Percentiles rank a stretch among this genome's conserved stretches.
phyloP scores from a whole-genome alignment of 1,284 basidiomycete genomes.

The Rhizopogon hawkerae region DNA sequence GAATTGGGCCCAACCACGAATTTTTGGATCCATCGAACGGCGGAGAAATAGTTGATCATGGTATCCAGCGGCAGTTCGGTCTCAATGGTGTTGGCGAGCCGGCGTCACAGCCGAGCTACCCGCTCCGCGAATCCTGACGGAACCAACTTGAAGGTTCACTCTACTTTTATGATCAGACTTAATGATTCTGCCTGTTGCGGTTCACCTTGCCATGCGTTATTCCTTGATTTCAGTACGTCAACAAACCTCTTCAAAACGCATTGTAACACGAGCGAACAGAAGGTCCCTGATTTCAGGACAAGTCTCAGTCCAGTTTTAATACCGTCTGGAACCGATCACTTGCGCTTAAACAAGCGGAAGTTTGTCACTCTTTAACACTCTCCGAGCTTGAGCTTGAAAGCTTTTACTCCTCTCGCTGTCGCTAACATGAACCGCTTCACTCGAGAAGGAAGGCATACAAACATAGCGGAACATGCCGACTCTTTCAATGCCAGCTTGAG shows the following conservation, averaged over 20 bases:
- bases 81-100: slow-evolving; percentile 23
- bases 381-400: slow-evolving; percentile 11
- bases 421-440: slow-evolving; percentile 24
- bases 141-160: slow-evolving; percentile 21
- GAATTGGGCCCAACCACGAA: not conserved
- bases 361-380: slow-evolving; percentile 5
- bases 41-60: slow-evolving; percentile 7
- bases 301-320: slow-evolving; percentile 24
- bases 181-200: slow-evolving; percentile 11
- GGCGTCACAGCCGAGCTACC: slow-evolving; percentile 20
- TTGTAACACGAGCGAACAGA: slow-evolving; percentile 12
- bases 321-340: slow-evolving; percentile 22
- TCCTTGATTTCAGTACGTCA: slow-evolving; percentile 22
- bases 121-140: slow-evolving; percentile 28
- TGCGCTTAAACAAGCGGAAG: slow-evolving; percentile 13
- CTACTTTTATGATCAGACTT: slow-evolving; percentile 25
- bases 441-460: slow-evolving; percentile 12
- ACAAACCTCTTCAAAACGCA: slow-evolving; percentile 23
- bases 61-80: slow-evolving; percentile 22
- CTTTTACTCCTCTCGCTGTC: not conserved
- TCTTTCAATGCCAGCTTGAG: slow-evolving; percentile 10
- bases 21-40: not conserved
- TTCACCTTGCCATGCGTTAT: slow-evolving; percentile 26
- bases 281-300: slow-evolving; percentile 13
- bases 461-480: slow-evolving; percentile 23